Percentiles rank a stretch among this genome's conserved stretches.
Conservation (phyloP, 768 basidiomycete genomes). For the Boletus rex-veris region DNA sequence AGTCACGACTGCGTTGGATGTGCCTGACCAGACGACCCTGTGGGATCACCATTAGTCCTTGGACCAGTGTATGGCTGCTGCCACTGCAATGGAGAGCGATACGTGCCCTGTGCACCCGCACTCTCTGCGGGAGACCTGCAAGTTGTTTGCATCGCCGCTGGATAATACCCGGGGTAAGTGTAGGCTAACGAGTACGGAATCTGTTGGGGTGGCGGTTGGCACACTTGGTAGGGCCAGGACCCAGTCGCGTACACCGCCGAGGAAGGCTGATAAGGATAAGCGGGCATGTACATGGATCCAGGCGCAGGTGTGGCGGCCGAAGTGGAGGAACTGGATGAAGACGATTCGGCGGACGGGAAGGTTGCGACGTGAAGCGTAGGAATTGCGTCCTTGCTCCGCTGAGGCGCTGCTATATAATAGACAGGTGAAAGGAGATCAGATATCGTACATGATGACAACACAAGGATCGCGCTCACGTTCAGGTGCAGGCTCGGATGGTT, state of each 20-base stretch:
- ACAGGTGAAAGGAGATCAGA: slow-evolving; percentile 11
- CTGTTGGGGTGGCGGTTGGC: slow-evolving; percentile 15
- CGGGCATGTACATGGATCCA: slow-evolving; percentile 17
- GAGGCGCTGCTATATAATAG: slow-evolving; percentile 15
- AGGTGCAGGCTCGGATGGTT: slow-evolving; percentile 56
- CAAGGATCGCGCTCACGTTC: slow-evolving; percentile 39
- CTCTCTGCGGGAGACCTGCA: slow-evolving; percentile 14
- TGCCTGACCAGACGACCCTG: slow-evolving; percentile 22
- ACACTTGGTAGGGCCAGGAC: slow-evolving; percentile 34
- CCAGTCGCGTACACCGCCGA: slow-evolving; percentile 21
- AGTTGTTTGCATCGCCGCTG: slow-evolving; percentile 8
- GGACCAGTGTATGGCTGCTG: slow-evolving; percentile 36
- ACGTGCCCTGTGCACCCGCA: slow-evolving; percentile 23
- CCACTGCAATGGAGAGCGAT: slow-evolving; percentile 32
- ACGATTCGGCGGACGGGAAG: slow-evolving; percentile 18
- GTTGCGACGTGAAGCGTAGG: slow-evolving; percentile 23
- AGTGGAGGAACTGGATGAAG: slow-evolving; percentile 23
- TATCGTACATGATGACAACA: neutral
- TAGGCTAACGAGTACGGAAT: slow-evolving; percentile 21
- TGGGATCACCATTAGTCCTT: slow-evolving; percentile 34
- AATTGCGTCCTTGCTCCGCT: slow-evolving; percentile 6
- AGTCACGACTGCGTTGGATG: slow-evolving; percentile 3
- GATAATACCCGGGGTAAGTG: slow-evolving; percentile 23
- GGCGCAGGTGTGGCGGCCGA: slow-evolving; percentile 16
- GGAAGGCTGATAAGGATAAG: slow-evolving; percentile 22